Evolutionary conservation across 1,284 basidiomycete genomes (phyloP).

Genomic region (Bjerkandera adusta): DNA sequence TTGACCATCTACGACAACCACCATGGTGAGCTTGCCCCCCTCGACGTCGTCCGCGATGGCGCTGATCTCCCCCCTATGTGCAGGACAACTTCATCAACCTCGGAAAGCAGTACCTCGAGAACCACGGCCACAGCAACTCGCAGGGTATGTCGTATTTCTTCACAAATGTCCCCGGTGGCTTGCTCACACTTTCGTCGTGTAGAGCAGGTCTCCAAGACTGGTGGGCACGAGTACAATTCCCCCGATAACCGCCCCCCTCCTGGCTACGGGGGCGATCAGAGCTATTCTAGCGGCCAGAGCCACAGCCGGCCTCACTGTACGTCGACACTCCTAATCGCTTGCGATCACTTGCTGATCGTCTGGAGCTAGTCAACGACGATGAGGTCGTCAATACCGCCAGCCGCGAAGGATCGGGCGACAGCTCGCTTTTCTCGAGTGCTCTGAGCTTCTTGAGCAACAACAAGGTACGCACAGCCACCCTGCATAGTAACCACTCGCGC

Average conservation of each 20-base stretch:
- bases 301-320: conserved; percentile 31
- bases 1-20: not conserved
- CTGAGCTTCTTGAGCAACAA: conserved; percentile 50
- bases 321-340: conserved; percentile 14
- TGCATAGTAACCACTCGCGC: not conserved
- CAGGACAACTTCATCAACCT: conserved; percentile 66
- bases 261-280: conserved; percentile 8
- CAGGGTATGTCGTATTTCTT: conserved; percentile 13
- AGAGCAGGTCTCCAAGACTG: conserved; percentile 35
- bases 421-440: conserved; percentile 50
- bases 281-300: not conserved
- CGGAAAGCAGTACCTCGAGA: conserved; percentile 59
- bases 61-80: not conserved
- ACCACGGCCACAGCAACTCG: conserved; percentile 43
- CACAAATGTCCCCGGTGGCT: not conserved
- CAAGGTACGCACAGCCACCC: conserved; percentile 35
- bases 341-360: not conserved
- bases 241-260: conserved; percentile 35
- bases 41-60: not conserved
- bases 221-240: conserved; percentile 59
- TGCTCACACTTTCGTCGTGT: not conserved
- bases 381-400: conserved; percentile 52
- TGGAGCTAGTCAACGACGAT: conserved; percentile 51
- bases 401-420: conserved; percentile 48
- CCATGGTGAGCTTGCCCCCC: conserved; percentile 29